phyloP scores from a whole-genome alignment of 2,329 filamentous ascomycete species.

The Bipolaris zeicola region DNA sequence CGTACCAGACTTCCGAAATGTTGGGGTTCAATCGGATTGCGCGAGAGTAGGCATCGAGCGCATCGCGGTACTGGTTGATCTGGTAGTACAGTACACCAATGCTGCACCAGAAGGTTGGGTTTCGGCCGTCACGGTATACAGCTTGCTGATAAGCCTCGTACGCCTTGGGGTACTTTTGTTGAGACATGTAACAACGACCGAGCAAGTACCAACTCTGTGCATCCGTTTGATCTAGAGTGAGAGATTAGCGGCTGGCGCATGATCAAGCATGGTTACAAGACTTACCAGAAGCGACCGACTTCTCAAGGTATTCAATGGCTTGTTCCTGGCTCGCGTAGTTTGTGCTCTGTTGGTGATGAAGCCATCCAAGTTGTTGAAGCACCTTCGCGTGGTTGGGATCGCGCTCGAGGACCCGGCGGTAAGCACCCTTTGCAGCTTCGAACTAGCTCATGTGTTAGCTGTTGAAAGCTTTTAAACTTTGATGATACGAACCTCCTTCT shows the following conservation, averaged over 20 bases:
- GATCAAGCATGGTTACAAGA: constrained; percentile 16
- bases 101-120: constrained; percentile 99
- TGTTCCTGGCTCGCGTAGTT: constrained; percentile 92
- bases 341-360: constrained; percentile 94
- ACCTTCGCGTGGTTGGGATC: constrained; percentile 98
- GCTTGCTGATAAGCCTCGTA: constrained; percentile 99
- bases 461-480: not conserved
- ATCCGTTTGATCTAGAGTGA: constrained; percentile 77
- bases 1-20: constrained; percentile 99
- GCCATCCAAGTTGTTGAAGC: constrained; percentile 94
- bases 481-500: constrained; percentile 83
- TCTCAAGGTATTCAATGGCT: constrained; percentile 95
- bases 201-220: constrained; percentile 99
- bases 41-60: constrained; percentile 94
- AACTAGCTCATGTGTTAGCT: constrained; percentile 65
- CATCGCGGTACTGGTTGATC: constrained; percentile 99
- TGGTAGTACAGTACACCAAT: constrained; percentile 99
- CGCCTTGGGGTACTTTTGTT: constrained; percentile 97
- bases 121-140: constrained; percentile 95
- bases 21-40: constrained; percentile 96
- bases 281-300: constrained; percentile 90
- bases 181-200: constrained; percentile 98
- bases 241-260: constrained; percentile 24
- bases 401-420: constrained; percentile 88
- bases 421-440: constrained; percentile 89